Percentiles rank a stretch among this genome's conserved stretches.
Evolutionary conservation across 2,329 filamentous ascomycete genomes (phyloP).

Genomic region (Alternaria sp.): DNA sequence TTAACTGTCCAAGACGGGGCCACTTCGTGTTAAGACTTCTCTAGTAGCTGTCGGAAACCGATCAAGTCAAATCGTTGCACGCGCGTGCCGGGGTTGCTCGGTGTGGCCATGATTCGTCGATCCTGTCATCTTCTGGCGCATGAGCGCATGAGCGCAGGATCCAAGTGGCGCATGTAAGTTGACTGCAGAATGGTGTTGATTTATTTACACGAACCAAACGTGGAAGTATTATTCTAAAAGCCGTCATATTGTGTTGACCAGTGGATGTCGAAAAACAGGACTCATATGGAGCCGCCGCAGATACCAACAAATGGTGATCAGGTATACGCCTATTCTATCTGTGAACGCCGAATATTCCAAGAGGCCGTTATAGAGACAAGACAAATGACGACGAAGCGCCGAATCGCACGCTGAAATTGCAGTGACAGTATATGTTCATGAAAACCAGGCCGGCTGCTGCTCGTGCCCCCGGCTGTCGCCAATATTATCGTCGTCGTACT

Average conservation of each 20-base stretch:
- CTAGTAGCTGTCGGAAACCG: neutral
- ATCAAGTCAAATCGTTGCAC: neutral
- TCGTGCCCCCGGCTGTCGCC: neutral
- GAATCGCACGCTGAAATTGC: neutral
- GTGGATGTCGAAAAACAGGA: neutral
- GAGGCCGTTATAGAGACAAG: neutral
- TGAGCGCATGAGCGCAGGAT: neutral
- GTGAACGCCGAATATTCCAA: neutral
- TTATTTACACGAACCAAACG: neutral
- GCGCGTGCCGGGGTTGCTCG: neutral
- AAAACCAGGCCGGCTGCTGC: neutral
- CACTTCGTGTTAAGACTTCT: neutral
- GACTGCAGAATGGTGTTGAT: neutral
- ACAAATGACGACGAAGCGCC: neutral
- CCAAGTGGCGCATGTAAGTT: neutral
- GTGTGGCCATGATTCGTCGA: neutral
- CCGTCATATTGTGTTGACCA: neutral
- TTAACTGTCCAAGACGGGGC: neutral
- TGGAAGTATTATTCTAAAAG: neutral
- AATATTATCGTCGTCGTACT: conserved; percentile 31
- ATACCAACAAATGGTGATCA: neutral
- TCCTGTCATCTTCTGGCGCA: neutral
- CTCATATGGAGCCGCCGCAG: neutral
- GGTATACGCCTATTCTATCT: neutral
- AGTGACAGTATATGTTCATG: neutral